These are phyloP conservation scores for Russula virescens DNA, from an alignment of 768 basidiomycete species.

Conservation along the genomic window DNA sequence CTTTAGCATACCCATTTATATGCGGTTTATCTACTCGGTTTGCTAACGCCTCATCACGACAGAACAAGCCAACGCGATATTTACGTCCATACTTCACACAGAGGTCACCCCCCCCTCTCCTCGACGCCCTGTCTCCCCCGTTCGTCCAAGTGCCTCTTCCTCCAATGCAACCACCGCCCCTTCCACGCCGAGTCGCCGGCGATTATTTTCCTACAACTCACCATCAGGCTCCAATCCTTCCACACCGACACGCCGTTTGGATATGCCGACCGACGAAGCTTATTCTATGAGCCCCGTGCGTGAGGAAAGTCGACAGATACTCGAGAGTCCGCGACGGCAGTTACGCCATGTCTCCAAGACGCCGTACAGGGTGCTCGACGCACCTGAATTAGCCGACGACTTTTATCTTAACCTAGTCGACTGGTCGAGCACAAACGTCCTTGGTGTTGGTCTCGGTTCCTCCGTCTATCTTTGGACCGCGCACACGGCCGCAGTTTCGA, in stretches of 20 bases:
- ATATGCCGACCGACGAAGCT: conserved; percentile 79
- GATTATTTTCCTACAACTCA: conserved; percentile 64
- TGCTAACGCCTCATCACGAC: conserved; percentile 20
- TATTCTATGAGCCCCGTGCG: conserved; percentile 91
- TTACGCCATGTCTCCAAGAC: conserved; percentile 87
- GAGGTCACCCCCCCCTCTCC: conserved; percentile 73
- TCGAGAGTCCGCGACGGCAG: conserved; percentile 78
- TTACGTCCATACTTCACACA: conserved; percentile 68
- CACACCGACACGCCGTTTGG: conserved; percentile 56
- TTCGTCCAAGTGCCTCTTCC: conserved; percentile 30
- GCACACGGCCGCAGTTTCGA: conserved; percentile 85
- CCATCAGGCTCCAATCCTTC: conserved; percentile 48
- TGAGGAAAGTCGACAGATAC: conserved; percentile 70
- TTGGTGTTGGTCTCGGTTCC: conserved; percentile 85
- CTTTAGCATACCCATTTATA: conserved; percentile 14
- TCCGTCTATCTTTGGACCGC: conserved; percentile 98
- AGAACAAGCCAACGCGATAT: conserved; percentile 85
- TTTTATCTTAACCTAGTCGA: conserved; percentile 98
- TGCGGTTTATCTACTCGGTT: conserved; percentile 23
- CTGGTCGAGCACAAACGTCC: conserved; percentile 92
- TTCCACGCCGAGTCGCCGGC: conserved; percentile 45
- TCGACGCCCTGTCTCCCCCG: conserved; percentile 53
- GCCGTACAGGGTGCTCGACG: conserved; percentile 94
- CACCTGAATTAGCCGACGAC: conserved; percentile 95
- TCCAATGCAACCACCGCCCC: conserved; percentile 31